Evolutionary conservation across 805 yeast genomes (phyloP), one percentile per base, ranked within the genome.

Genomic region (Candida xyloterini): DNA sequence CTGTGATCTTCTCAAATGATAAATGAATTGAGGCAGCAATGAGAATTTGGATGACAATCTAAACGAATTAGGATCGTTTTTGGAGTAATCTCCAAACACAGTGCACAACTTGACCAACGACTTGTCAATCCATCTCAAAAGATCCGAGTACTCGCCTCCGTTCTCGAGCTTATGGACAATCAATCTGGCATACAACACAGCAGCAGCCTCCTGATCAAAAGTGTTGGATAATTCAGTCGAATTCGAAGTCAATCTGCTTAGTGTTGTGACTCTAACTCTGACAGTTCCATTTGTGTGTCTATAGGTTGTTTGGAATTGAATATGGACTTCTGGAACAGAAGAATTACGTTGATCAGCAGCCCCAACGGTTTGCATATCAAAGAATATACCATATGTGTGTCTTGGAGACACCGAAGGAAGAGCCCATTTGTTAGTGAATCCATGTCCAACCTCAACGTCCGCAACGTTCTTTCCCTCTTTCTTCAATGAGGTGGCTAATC

Each of bases 201-300:
- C 95, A 3, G 99, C 96, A 10, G 97, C 96, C 65, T 93, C 98
- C 71, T 93, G 98, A 66, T 93, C 99, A 62, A 93, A 93, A n/a
- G 93, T 56, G 43, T 65, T 65, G 13, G 79, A 66, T 43, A 77
- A 64, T 33, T 73, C 77, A 30, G 76, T 76, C 18, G 72, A 64
- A 33, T 56, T 59, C 10, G 80, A 74, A 42, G 78, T 72, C 44
- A 72, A 60, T 58, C 78, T 71, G 42, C 71, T 68, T 43, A 93
- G 73, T 0, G 98, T 93, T 15, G 99, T 91, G 25, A 93, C 97
- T 53, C 97, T 78, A 44, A 87, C 70, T 56, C 97, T 77, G 58
- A 78, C 84, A 10, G 91, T 76, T 42, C 99, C 99, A 21, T 90
- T 81, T n/a, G 96, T 76, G 66, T 93, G 98, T 68, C 93, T 95